Evolutionary conservation across 176 grass and related monocot genomes (phyloP).

Genomic region (Avena eriantha): DNA sequence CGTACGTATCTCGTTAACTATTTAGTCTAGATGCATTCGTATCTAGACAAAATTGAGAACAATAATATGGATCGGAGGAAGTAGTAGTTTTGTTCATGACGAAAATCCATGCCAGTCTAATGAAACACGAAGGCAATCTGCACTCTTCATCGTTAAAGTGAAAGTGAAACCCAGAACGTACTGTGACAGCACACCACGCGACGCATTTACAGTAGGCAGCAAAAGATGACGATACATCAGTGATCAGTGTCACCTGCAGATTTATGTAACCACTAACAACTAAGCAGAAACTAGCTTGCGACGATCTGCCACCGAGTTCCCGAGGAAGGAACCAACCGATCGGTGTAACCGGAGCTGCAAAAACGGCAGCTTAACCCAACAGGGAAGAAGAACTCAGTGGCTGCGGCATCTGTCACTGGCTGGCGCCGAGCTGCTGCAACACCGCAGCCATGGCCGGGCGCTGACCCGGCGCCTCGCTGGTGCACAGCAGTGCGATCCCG

Average conservation of each 20-base stretch:
- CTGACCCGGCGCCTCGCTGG: constrained; percentile 60
- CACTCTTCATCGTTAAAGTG: background rate
- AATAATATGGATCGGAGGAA: too few relatives aligned
- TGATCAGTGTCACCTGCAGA: background rate
- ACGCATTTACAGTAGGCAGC: background rate
- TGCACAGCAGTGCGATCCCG: constrained; percentile 77
- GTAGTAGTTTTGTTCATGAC: too few relatives aligned
- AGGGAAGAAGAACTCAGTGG: background rate
- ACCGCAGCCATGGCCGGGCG: constrained; percentile 67
- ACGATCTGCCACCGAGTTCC: background rate
- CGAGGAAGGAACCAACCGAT: constrained; percentile 9
- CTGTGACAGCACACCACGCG: background rate
- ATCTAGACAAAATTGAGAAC: too few relatives aligned
- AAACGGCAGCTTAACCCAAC: background rate
- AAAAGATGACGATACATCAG: background rate
- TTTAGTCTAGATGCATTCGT: too few relatives aligned
- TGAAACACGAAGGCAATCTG: background rate
- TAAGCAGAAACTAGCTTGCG: constrained; percentile 5
- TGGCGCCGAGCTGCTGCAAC: constrained; percentile 68
- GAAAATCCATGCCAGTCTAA: too few relatives aligned
- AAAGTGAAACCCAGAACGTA: background rate
- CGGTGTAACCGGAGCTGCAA: background rate
- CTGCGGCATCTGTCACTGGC: constrained; percentile 17
- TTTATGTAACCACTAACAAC: background rate
- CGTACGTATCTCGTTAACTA: too few relatives aligned